Evolutionary conservation across 1,284 basidiomycete species (phyloP).

Genomic region (Grifola frondosa): DNA sequence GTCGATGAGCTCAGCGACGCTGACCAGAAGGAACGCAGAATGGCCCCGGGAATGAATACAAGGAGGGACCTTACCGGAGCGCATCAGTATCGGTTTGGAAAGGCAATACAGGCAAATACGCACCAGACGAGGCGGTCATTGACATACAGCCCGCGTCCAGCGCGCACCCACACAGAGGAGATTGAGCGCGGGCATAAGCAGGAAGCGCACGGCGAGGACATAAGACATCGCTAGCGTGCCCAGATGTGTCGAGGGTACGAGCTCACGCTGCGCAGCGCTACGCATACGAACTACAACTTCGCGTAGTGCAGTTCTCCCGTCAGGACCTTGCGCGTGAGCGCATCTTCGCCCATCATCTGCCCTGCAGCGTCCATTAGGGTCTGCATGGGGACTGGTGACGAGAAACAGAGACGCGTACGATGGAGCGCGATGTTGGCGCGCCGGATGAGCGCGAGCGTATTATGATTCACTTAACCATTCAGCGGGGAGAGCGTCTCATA

Average conservation of each 20-base stretch:
- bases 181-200: conserved; percentile 29
- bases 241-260: conserved; percentile 25
- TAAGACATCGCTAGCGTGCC: conserved; percentile 22
- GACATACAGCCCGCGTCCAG: conserved; percentile 30
- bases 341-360: too few relatives aligned
- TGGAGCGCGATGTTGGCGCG: too few relatives aligned
- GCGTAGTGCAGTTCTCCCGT: too few relatives aligned
- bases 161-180: conserved; percentile 29
- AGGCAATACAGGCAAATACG: conserved; percentile 5
- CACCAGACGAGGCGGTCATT: conserved; percentile 34
- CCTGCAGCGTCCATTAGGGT: too few relatives aligned
- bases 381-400: too few relatives aligned
- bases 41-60: conserved; percentile 31
- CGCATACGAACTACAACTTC: conserved; percentile 89
- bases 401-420: too few relatives aligned
- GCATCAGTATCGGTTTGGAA: too few relatives aligned
- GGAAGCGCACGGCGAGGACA: conserved; percentile 30
- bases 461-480: too few relatives aligned
- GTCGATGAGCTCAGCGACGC: conserved; percentile 31
- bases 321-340: too few relatives aligned
- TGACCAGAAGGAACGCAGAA: conserved; percentile 34
- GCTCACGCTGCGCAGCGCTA: conserved; percentile 44
- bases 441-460: too few relatives aligned
- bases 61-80: conserved; percentile 34
- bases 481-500: too few relatives aligned